Percentiles rank a stretch among this genome's conserved stretches.
phyloP scores from a whole-genome alignment of 148 eudicot species.

The Fagopyrum homotropicum region DNA sequence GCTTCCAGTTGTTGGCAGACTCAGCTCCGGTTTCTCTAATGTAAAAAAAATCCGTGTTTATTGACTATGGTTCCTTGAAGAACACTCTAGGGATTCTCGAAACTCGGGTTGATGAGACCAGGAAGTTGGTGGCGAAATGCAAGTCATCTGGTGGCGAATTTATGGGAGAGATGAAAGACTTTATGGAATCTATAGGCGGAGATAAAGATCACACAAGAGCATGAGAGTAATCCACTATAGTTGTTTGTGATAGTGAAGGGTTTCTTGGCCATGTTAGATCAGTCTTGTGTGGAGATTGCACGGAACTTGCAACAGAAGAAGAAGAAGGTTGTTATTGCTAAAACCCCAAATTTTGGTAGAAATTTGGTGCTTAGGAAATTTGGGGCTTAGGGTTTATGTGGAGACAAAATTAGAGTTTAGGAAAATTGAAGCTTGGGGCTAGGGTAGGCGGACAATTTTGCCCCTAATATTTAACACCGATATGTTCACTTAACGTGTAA shows the following conservation, averaged over 20 bases:
- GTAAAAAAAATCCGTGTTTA: conserved; percentile 62
- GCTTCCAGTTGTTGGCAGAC: conserved; percentile 70
- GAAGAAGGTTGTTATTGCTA: conserved; percentile 12
- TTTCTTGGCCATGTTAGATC: conserved; percentile 62
- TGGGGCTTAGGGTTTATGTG: too few relatives aligned
- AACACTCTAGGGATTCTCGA: conserved; percentile 28
- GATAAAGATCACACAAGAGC: conserved; percentile 43
- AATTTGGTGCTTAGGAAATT: too few relatives aligned
- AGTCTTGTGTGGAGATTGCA: conserved; percentile 54
- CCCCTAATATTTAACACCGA: too few relatives aligned
- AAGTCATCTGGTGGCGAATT: conserved; percentile 33
- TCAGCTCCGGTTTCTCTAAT: conserved; percentile 52
- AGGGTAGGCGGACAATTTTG: too few relatives aligned
- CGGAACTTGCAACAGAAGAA: conserved; percentile 55
- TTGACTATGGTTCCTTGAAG: conserved; percentile 41
- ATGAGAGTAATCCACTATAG: conserved; percentile 59
- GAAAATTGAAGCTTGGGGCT: too few relatives aligned
- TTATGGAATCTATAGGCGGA: conserved; percentile 50
- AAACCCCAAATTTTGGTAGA: too few relatives aligned
- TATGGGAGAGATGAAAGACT: conserved; percentile 49
- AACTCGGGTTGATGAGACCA: conserved; percentile 31
- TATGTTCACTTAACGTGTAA: too few relatives aligned
- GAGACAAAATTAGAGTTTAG: too few relatives aligned
- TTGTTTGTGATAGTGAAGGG: conserved; percentile 56
- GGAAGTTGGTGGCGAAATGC: conserved; percentile 35